Percentiles rank a stretch among this genome's conserved stretches.
phyloP scores from a whole-genome alignment of 192 early-diverging fungal species.

The Chytriomyces sp. region DNA sequence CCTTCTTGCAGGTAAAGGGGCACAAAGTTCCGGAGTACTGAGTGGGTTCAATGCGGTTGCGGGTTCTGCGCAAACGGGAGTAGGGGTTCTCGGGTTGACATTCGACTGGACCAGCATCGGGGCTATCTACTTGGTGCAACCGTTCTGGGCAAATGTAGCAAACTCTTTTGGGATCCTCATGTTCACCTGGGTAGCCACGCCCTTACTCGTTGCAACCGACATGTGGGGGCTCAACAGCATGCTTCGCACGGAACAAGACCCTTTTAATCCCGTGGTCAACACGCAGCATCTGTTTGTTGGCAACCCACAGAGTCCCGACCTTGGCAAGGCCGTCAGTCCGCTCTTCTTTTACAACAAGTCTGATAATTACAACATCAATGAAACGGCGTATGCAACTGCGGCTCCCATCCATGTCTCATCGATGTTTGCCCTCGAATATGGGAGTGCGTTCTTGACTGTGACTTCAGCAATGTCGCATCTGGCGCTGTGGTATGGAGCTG shows the following conservation, averaged over 20 bases:
- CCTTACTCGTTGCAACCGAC: conserved; percentile 34
- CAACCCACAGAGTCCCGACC: neutral
- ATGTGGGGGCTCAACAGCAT: conserved; percentile 21
- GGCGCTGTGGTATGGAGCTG: conserved; percentile 59
- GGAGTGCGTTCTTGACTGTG: conserved; percentile 50
- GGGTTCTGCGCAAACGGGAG: conserved; percentile 8
- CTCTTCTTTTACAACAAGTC: conserved; percentile 22
- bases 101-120: conserved; percentile 15
- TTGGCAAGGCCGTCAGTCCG: conserved; percentile 6
- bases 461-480: conserved; percentile 63
- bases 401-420: conserved; percentile 13
- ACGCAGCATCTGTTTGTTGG: neutral
- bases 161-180: neutral
- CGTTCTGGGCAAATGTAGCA: neutral
- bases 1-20: conserved; percentile 17
- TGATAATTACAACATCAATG: conserved; percentile 18
- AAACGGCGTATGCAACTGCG: conserved; percentile 12
- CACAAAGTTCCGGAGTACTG: neutral
- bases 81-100: conserved; percentile 14
- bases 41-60: conserved; percentile 20
- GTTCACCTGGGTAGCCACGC: conserved; percentile 18
- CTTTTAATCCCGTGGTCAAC: conserved; percentile 8
- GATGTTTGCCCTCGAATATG: conserved; percentile 36
- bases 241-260: neutral
- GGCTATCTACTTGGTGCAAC: neutral